These are phyloP conservation scores for Tripterygium wilfordii DNA, from an alignment of 177 flowering plant genomes.

Conservation along the genomic window DNA sequence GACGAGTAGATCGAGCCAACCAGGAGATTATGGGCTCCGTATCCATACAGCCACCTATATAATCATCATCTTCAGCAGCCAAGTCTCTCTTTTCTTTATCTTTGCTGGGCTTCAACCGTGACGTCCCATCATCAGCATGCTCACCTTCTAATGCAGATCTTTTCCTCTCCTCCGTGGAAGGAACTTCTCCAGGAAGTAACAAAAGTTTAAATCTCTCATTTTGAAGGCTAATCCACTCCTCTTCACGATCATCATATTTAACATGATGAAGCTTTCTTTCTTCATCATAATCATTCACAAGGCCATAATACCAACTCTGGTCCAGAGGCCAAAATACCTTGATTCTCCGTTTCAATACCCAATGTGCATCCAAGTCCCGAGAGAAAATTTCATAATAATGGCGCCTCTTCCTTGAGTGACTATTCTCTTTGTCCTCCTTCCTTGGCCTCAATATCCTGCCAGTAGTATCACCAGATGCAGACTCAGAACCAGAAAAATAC, in stretches of 20 bases:
- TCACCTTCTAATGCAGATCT: conserved; percentile 18
- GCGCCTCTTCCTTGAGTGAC: conserved; percentile 57
- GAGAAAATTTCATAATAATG: conserved; percentile 74
- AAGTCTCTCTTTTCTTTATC: conserved; percentile 18
- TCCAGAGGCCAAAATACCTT: conserved; percentile 98
- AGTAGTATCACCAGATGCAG: conserved; percentile 44
- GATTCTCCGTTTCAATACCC: conserved; percentile 75
- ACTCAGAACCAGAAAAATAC: conserved; percentile 26
- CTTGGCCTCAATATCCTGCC: conserved; percentile 76
- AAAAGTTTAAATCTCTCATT: conserved; percentile 84
- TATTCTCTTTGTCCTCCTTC: conserved; percentile 42
- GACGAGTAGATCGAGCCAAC: conserved; percentile 64
- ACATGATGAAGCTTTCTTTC: conserved; percentile 73
- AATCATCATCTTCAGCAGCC: conserved; percentile 28
- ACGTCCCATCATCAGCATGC: conserved; percentile 18
- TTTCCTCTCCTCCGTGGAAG: conserved; percentile 30
- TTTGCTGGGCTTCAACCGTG: conserved; percentile 8
- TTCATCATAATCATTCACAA: conserved; percentile 62
- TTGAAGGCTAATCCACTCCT: conserved; percentile 84
- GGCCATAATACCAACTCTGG: conserved; percentile 87
- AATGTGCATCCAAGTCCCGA: conserved; percentile 53
- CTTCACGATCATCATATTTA: conserved; percentile 95
- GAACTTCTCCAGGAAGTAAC: conserved; percentile 75
- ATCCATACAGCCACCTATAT: conserved; percentile 46
- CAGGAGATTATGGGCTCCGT: conserved; percentile 89